Base-by-base conservation (phyloP, 2,329 filamentous ascomycete species). In the Penicillium freii region DNA sequence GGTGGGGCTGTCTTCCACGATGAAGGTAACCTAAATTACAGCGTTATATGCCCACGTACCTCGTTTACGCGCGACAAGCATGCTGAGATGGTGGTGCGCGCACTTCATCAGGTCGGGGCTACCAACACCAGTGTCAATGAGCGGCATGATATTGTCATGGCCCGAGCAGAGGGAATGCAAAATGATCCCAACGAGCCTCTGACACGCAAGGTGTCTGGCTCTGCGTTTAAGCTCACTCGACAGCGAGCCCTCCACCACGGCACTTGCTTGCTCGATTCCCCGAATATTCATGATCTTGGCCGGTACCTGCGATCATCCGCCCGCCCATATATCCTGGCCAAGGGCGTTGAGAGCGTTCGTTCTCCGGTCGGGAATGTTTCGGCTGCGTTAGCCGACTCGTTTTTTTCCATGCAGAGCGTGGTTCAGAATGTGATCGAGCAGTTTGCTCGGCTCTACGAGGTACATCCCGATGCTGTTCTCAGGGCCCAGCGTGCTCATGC, bases 1-100 rank as follows among this genome's bases (percentile, higher is more conserved):
- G 94, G 94, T 48, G 94, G 94, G 45, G 87, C 94, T 2, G 94
- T 99, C 51, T 97, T 96, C 71, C 94, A 99, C 74, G 94, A 97
- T 73, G 76, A 81, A 42, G 93, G 93, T 54, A 99, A 99, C 72
- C 84, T 96, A 65, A 99, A 99, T 75, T 99, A 92, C 81, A 90
- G 89, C 71, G 91, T 97, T 54, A 95, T 96, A 48, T 91, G 87
- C 62, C 92, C 92, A 2, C 84, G 90, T 0, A 79, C 81, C 0
- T 77, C 75, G 0, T 97, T 97, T 71, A 88, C 93, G 61, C 85
- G 94, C 31, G 84, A 96, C 78, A 90, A 85, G 70, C 91, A 97
- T 77, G 93, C 92, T 15, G 85, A 91, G 70, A 96, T 97, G 91
- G 89, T 97, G 0, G 91, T 92, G 39, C 84, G 88, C n/a, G 92